A percentile compares a stretch with the other conserved stretches of the same genome.
Conservation (phyloP, 2,329 filamentous ascomycete species). For the Colletotrichum phormii region DNA sequence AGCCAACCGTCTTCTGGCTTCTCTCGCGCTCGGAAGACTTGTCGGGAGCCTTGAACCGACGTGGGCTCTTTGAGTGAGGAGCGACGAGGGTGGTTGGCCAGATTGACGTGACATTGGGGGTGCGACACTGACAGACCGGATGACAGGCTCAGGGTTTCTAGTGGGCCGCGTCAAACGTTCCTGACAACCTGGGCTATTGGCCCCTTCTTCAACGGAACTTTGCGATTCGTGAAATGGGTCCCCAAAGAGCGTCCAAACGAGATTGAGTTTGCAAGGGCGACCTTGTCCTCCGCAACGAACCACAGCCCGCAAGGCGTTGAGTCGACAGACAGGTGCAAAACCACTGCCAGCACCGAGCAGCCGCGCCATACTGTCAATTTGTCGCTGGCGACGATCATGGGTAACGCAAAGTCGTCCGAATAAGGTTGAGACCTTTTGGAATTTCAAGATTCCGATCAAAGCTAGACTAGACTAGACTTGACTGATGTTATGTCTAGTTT, state of each 20-base stretch:
- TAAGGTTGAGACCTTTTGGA: constrained; percentile 26
- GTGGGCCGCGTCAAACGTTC: constrained; percentile 13
- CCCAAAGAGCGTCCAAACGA: constrained; percentile 25
- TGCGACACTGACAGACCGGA: constrained; percentile 15
- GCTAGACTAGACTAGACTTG: not conserved
- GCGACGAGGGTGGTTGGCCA: constrained; percentile 7
- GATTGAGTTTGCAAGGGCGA: constrained; percentile 36
- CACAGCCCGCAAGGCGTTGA: not conserved
- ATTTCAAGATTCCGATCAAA: not conserved
- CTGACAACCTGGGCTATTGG: constrained; percentile 17
- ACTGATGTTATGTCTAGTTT: not conserved
- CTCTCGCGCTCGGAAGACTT: constrained; percentile 26
- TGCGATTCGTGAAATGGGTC: constrained; percentile 31
- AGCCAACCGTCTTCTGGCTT: not conserved
- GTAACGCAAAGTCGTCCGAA: constrained; percentile 21
- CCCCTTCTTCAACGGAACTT: constrained; percentile 26
- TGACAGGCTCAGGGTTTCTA: constrained; percentile 24
- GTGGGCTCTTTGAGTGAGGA: not conserved
- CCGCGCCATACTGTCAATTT: not conserved
- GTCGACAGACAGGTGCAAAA: not conserved
- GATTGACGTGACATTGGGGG: constrained; percentile 34
- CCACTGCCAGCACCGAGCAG: not conserved
- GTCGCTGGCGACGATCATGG: not conserved
- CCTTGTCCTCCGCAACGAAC: constrained; percentile 21
- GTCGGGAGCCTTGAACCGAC: constrained; percentile 22